A percentile compares a stretch with the other conserved stretches of the same genome.
Conservation (phyloP, 306 rosid genomes). For the Rosa chinensis region DNA sequence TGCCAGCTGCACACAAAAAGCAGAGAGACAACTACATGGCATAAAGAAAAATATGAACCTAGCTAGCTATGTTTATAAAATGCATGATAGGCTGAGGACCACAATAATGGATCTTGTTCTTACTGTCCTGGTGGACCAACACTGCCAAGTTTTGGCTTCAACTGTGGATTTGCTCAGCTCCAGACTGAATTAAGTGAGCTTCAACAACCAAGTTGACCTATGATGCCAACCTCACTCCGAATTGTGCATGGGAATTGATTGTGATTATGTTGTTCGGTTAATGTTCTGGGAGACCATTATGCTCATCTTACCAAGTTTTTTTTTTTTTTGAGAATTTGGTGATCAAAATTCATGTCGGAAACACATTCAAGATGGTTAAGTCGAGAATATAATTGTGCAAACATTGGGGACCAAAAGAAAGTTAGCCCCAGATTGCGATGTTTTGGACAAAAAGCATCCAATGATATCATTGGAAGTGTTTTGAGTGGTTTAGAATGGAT, state of each 20-base stretch:
- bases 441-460: not conserved
- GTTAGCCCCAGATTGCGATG: not conserved
- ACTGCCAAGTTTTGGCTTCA: constrained; percentile 6
- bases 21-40: not conserved
- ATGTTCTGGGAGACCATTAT: not conserved
- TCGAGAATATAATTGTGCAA: not conserved
- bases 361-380: not conserved
- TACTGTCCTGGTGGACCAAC: constrained; percentile 25
- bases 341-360: not conserved
- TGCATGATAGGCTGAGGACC: constrained; percentile 23
- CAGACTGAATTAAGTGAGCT: not conserved
- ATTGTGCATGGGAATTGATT: not conserved
- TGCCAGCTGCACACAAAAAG: constrained; percentile 7
- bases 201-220: not conserved
- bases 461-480: not conserved
- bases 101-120: constrained; percentile 18
- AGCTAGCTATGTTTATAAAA: not conserved
- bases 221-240: not conserved
- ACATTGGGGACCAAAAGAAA: not conserved
- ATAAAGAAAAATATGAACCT: not conserved
- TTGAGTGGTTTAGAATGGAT: not conserved
- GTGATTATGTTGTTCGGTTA: not conserved
- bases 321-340: not conserved
- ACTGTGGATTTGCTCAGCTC: not conserved
- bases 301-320: not conserved